Conservation (phyloP, 768 basidiomycete species). For the Auricularia sp. region DNA sequence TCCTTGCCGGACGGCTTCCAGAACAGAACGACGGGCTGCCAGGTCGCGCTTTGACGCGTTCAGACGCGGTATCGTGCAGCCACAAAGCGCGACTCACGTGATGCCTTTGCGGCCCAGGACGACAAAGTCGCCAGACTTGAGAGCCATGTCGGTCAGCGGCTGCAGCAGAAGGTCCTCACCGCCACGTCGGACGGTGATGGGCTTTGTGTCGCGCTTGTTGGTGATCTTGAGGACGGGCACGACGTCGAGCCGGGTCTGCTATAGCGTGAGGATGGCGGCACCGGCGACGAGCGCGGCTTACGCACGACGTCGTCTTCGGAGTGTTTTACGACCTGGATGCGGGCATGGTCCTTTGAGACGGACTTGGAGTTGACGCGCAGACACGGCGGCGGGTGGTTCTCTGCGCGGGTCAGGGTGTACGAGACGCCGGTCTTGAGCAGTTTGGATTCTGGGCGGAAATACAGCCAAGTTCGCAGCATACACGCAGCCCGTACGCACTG, state of each 20-base stretch:
- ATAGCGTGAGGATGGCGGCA: neutral
- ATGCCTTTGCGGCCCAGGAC: neutral
- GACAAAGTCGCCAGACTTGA: neutral
- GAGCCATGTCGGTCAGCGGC: neutral
- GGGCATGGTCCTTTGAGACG: constrained; percentile 53
- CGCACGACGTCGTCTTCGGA: constrained; percentile 47
- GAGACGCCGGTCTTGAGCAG: constrained; percentile 50
- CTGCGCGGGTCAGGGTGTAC: constrained; percentile 46
- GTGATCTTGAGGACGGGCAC: neutral
- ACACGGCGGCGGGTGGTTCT: constrained; percentile 26
- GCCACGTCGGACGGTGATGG: neutral
- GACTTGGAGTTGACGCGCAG: constrained; percentile 50
- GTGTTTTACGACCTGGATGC: constrained; percentile 46
- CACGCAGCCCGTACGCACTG: constrained; percentile 16
- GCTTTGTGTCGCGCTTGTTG: neutral
- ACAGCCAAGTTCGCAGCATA: constrained; percentile 1
- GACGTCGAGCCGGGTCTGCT: neutral
- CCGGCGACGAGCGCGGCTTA: constrained; percentile 3
- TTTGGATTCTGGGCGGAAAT: constrained; percentile 34
- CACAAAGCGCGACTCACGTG: neutral
- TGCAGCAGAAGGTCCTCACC: neutral
- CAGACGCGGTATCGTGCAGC: neutral
- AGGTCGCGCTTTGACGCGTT: neutral
- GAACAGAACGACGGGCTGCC: neutral
- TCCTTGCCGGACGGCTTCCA: neutral